phyloP scores from a whole-genome alignment of 2,329 filamentous ascomycete genomes.

The Mariannaea elegans region DNA sequence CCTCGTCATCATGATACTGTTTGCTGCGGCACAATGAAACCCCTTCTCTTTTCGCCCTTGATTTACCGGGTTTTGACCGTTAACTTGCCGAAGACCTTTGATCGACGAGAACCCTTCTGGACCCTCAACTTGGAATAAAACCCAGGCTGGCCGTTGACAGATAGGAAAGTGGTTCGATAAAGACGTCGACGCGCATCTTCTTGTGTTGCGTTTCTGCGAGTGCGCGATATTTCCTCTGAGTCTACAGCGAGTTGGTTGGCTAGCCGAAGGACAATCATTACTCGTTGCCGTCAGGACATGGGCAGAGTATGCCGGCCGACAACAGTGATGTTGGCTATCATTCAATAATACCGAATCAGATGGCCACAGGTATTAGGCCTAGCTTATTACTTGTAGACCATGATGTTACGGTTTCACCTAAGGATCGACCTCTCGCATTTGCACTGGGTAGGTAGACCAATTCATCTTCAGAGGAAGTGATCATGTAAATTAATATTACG shows the following conservation, averaged over 20 bases:
- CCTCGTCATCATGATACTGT: background rate
- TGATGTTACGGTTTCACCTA: background rate
- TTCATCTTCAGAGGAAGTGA: background rate
- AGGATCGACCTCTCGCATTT: background rate
- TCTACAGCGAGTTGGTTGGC: background rate
- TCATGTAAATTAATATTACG: background rate
- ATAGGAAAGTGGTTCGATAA: background rate
- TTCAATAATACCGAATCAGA: background rate
- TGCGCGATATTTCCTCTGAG: background rate
- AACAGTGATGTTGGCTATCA: constrained; percentile 10
- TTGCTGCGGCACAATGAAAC: background rate
- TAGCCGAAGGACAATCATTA: background rate
- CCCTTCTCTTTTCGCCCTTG: background rate
- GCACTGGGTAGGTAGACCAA: background rate
- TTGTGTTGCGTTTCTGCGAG: background rate
- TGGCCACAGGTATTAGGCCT: background rate
- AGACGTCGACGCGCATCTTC: background rate
- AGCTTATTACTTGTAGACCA: background rate
- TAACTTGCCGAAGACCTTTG: background rate
- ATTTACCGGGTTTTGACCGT: background rate
- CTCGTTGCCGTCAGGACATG: background rate
- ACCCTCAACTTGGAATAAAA: background rate
- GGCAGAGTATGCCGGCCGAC: background rate
- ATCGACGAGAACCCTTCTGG: background rate
- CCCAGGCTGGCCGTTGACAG: background rate